phyloP scores from a whole-genome alignment of 345 rosid genomes.

The Linum tenue region DNA sequence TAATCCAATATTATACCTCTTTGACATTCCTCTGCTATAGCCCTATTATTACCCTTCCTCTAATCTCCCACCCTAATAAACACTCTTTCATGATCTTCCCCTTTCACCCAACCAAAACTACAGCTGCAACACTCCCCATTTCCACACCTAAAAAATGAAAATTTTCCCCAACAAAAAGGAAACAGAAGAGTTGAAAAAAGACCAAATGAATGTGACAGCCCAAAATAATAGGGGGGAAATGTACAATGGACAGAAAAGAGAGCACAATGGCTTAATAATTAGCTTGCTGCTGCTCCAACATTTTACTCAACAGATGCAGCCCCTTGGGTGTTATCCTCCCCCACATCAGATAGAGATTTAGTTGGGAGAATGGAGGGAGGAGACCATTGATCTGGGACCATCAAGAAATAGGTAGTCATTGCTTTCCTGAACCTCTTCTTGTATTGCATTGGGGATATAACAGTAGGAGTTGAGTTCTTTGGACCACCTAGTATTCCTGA shows the following conservation, averaged over 20 bases:
- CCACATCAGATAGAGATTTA: conserved; percentile 3
- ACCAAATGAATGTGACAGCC: neutral
- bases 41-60: too few species aligned
- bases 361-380: neutral
- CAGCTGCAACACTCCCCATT: neutral
- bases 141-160: neutral
- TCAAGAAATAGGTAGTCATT: conserved; percentile 13
- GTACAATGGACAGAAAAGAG: neutral
- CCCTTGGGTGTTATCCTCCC: conserved; percentile 46
- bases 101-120: neutral
- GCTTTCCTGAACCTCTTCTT: conserved; percentile 25
- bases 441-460: conserved; percentile 23
- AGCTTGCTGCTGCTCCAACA: neutral
- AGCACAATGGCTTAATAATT: neutral
- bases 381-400: conserved; percentile 27
- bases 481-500: conserved; percentile 21
- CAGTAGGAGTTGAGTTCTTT: conserved; percentile 20
- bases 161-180: neutral
- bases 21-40: neutral
- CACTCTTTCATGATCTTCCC: too few species aligned
- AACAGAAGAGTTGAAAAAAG: neutral
- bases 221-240: neutral
- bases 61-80: too few species aligned
- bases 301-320: conserved; percentile 7
- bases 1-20: too few species aligned